A percentile compares a stretch with the other conserved stretches of the same genome.
Evolutionary conservation across 495 filamentous ascomycete species (phyloP).

Genomic region (Opeltia flavorubescens): DNA sequence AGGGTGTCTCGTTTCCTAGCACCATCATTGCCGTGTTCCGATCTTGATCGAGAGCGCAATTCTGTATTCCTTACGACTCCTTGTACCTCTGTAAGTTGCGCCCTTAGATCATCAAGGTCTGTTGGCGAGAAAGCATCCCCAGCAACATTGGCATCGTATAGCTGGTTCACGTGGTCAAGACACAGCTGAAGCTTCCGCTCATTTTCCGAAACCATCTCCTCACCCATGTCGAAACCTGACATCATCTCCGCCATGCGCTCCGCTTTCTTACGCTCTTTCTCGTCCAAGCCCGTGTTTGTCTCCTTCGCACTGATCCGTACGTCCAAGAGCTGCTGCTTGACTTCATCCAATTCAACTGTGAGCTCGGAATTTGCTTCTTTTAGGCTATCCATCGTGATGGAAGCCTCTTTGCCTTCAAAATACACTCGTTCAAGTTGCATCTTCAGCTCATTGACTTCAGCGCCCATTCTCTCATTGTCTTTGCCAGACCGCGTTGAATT

Average conservation of each 20-base stretch:
- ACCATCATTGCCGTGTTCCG: slow-evolving; percentile 45
- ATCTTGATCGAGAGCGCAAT: slow-evolving; percentile 56
- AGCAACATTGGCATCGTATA: slow-evolving; percentile 59
- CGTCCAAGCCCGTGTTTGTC: slow-evolving; percentile 70
- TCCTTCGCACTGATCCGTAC: slow-evolving; percentile 92
- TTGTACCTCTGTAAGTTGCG: slow-evolving; percentile 73
- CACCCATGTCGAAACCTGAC: slow-evolving; percentile 89
- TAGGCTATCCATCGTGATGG: slow-evolving; percentile 93
- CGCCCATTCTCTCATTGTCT: slow-evolving; percentile 71
- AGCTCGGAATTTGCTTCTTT: slow-evolving; percentile 93
- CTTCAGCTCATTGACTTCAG: slow-evolving; percentile 76
- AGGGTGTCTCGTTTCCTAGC: slow-evolving; percentile 54
- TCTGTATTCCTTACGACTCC: slow-evolving; percentile 89
- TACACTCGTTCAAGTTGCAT: slow-evolving; percentile 93
- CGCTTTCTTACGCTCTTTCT: slow-evolving; percentile 96
- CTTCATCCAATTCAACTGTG: slow-evolving; percentile 78
- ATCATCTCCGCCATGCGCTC: slow-evolving; percentile 99
- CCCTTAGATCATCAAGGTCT: slow-evolving; percentile 59
- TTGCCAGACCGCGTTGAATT: slow-evolving; percentile 65
- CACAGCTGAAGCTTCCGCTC: slow-evolving; percentile 69
- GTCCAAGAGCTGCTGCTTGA: slow-evolving; percentile 93
- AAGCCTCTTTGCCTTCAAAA: slow-evolving; percentile 91
- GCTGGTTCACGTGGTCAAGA: slow-evolving; percentile 64
- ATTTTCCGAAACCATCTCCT: slow-evolving; percentile 80
- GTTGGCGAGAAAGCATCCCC: slow-evolving; percentile 73